Evolutionary conservation across 2,329 filamentous ascomycete genomes (phyloP).

Genomic region (Penicillium nordicum): DNA sequence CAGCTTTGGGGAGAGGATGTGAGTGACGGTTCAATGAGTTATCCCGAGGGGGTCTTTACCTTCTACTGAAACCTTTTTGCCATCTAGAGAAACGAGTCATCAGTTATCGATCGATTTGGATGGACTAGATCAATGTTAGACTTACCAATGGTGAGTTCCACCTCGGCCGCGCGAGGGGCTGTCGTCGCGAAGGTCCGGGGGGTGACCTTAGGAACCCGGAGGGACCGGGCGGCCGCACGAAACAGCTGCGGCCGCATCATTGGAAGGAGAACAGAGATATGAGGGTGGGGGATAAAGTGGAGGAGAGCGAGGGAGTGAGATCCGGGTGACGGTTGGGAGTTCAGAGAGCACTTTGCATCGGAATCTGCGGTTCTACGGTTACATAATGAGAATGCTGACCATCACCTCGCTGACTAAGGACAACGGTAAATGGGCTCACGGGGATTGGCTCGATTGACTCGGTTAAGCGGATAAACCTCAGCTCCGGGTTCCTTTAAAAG

Average conservation of each 20-base stretch:
- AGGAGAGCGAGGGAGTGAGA: conserved; percentile 13
- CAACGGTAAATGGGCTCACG: conserved; percentile 36
- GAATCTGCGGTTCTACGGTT: conserved; percentile 36
- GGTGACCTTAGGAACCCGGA: conserved; percentile 51
- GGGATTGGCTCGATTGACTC: conserved; percentile 44
- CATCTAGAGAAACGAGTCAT: conserved; percentile 60
- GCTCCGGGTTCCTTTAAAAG: conserved; percentile 28
- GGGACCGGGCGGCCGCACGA: conserved; percentile 58
- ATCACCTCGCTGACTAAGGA: conserved; percentile 18
- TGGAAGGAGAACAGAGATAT: conserved; percentile 22
- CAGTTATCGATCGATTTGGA: conserved; percentile 56
- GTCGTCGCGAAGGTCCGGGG: conserved; percentile 80
- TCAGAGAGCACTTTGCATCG: conserved; percentile 29
- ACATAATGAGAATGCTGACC: conserved; percentile 29
- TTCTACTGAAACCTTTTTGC: conserved; percentile 97
- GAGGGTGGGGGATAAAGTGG: conserved; percentile 15
- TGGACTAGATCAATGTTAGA: conserved; percentile 35
- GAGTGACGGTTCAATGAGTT: conserved; percentile 20
- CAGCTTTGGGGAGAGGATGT: conserved; percentile 58
- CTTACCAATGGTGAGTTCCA: conserved; percentile 93
- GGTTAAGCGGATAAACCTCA: conserved; percentile 29
- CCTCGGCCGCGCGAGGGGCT: conserved; percentile 75
- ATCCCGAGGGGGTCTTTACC: conserved; percentile 52
- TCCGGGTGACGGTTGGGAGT: conserved; percentile 19
- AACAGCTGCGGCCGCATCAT: conserved; percentile 65